Evolutionary conservation across 2,329 filamentous ascomycete genomes (phyloP).

Genomic region (Madurella mycetomatis): DNA sequence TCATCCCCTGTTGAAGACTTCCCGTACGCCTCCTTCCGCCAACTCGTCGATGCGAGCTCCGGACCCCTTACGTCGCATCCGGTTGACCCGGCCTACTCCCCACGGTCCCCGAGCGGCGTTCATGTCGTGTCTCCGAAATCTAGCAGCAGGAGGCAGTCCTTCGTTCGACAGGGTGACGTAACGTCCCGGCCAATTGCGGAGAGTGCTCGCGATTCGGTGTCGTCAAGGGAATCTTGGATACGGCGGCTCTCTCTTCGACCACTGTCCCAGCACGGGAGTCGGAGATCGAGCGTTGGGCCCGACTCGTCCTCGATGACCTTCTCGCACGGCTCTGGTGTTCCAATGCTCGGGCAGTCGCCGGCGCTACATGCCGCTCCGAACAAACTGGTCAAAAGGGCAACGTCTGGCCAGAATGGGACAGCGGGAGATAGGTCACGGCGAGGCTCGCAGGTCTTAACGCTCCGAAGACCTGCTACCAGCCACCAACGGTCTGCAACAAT

Average conservation of each 20-base stretch:
- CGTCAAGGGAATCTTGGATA: conserved; percentile 67
- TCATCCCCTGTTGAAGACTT: conserved; percentile 31
- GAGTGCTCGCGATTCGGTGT: conserved; percentile 51
- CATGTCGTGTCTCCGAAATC: conserved; percentile 40
- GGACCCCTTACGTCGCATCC: conserved; percentile 26
- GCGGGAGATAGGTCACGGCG: conserved; percentile 41
- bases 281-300: conserved; percentile 59
- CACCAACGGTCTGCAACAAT: conserved; percentile 71
- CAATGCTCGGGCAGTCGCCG: conserved; percentile 50
- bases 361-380: conserved; percentile 56
- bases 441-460: conserved; percentile 57
- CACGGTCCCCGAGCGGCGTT: conserved; percentile 32
- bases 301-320: conserved; percentile 62
- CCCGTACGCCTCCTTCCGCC: conserved; percentile 28
- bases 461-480: conserved; percentile 72
- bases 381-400: conserved; percentile 71
- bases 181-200: conserved; percentile 39
- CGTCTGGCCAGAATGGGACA: conserved; percentile 49
- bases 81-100: conserved; percentile 27
- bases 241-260: conserved; percentile 65
- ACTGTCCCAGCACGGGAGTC: conserved; percentile 59
- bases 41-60: conserved; percentile 15
- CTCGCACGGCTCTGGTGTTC: conserved; percentile 62
- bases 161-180: conserved; percentile 38
- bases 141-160: conserved; percentile 40